Conservation (phyloP, 2,329 filamentous ascomycete genomes). For the Stagonosporopsis vannaccii region DNA sequence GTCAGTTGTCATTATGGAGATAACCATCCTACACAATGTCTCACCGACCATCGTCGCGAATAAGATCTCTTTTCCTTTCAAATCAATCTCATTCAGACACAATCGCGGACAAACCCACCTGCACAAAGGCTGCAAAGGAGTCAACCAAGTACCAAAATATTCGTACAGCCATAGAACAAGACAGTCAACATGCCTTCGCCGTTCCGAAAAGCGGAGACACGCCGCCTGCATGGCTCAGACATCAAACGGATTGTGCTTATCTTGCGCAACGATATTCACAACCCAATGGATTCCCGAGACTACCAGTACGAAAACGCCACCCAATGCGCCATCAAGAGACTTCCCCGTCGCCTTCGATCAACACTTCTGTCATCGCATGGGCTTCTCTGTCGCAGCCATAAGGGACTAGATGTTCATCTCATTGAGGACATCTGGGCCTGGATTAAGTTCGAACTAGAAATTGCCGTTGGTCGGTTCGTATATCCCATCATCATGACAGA, state of each 20-base stretch:
- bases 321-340: conserved; percentile 24
- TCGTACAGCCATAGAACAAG: neutral
- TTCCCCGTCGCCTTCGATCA: conserved; percentile 34
- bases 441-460: conserved; percentile 34
- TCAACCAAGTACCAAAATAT: neutral
- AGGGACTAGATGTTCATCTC: conserved; percentile 28
- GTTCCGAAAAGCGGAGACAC: conserved; percentile 23
- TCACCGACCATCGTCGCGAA: neutral
- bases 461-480: conserved; percentile 32
- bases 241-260: conserved; percentile 36
- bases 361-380: conserved; percentile 22
- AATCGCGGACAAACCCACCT: no score
- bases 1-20: neutral
- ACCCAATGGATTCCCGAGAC: conserved; percentile 1
- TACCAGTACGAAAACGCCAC: conserved; percentile 15
- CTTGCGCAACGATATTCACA: conserved; percentile 20
- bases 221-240: conserved; percentile 29
- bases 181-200: conserved; percentile 7
- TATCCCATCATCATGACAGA: conserved; percentile 35
- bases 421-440: conserved; percentile 33
- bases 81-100: no score
- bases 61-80: no score
- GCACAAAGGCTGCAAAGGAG: no score
- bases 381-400: conserved; percentile 35
- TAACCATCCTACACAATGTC: neutral